A percentile compares a stretch with the other conserved stretches of the same genome.
Conservation (phyloP, 2,329 filamentous ascomycete genomes). For the Paracamarosporium sp. region DNA sequence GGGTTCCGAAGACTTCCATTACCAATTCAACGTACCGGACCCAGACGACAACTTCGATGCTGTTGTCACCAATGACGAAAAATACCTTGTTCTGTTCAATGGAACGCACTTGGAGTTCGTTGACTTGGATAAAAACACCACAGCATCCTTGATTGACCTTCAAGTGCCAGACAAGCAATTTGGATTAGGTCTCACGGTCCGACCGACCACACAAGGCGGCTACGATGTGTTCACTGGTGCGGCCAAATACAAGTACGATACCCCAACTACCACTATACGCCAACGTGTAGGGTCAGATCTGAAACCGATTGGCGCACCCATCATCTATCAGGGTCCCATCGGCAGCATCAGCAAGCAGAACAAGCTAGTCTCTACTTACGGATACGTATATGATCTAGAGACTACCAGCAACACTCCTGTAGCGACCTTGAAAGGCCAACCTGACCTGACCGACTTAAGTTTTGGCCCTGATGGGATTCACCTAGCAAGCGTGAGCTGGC, state of each 20-base stretch:
- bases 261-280: background rate
- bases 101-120: constrained; percentile 7
- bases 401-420: background rate
- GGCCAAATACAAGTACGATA: background rate
- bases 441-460: constrained; percentile 9
- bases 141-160: background rate
- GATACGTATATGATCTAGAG: constrained; percentile 9
- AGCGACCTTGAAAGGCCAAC: constrained; percentile 5
- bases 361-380: constrained; percentile 5
- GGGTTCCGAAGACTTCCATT: constrained; percentile 12
- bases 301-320: background rate
- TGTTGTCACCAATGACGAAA: constrained; percentile 9
- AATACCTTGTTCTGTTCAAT: constrained; percentile 9
- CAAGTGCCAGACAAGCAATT: background rate
- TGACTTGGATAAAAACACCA: constrained; percentile 9
- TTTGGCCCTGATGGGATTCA: constrained; percentile 9
- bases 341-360: constrained; percentile 10
- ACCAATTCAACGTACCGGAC: constrained; percentile 5
- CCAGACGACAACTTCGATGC: constrained; percentile 7
- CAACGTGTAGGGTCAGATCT: constrained; percentile 4
- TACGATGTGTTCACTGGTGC: constrained; percentile 11
- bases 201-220: constrained; percentile 3
- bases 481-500: constrained; percentile 7
- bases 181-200: background rate
- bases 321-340: constrained; percentile 6